Evolutionary conservation across 805 yeast species (phyloP).

Genomic region (Cyberlindnera maritima): DNA sequence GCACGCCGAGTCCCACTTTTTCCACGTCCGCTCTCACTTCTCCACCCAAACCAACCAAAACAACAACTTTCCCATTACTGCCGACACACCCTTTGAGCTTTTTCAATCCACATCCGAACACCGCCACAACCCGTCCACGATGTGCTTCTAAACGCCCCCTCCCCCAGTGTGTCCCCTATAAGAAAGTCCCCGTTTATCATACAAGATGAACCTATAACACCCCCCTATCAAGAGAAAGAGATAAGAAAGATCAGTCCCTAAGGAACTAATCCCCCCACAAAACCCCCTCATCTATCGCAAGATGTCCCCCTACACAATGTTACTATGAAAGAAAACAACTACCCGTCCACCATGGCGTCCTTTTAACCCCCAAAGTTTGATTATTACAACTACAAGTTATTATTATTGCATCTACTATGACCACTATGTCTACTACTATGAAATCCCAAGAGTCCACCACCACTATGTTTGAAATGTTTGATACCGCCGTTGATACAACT

Average conservation of each 20-base stretch:
- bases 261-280: constrained; percentile 10
- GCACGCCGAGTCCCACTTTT: not conserved
- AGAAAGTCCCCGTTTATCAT: not conserved
- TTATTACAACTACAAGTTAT: not conserved
- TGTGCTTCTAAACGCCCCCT: constrained; percentile 29
- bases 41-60: not conserved
- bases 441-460: constrained; percentile 11
- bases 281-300: not conserved
- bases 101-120: not conserved
- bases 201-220: constrained; percentile 3
- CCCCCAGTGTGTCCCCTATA: constrained; percentile 11
- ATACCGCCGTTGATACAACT: constrained; percentile 19
- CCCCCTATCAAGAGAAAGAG: constrained; percentile 5
- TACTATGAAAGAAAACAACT: constrained; percentile 20
- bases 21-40: not conserved
- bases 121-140: constrained; percentile 9
- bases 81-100: constrained; percentile 13
- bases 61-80: constrained; percentile 16
- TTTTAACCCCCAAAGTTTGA: constrained; percentile 6
- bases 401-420: no score
- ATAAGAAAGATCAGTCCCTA: constrained; percentile 7
- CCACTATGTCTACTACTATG: constrained; percentile 10
- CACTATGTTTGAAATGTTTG: constrained; percentile 28
- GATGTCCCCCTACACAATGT: constrained; percentile 20
- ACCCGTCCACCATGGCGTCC: constrained; percentile 29